These are phyloP conservation scores for Tetrapyrgos nigripes DNA, from an alignment of 1,284 basidiomycete species.

Conservation along the genomic window DNA sequence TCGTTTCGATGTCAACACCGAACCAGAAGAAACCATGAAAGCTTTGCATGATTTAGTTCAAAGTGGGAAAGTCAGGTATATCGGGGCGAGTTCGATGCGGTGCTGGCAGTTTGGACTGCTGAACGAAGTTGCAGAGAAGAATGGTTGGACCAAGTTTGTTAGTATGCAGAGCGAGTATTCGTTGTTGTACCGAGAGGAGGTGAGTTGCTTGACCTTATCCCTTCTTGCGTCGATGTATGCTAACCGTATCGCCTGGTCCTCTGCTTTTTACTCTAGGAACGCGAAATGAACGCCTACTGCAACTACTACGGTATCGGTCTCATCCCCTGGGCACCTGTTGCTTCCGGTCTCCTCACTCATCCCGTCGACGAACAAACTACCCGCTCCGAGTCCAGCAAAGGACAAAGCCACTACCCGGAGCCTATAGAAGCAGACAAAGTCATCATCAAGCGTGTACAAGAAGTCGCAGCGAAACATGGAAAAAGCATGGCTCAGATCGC, in stretches of 20 bases:
- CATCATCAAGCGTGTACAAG: constrained; percentile 49
- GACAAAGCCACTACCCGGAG: constrained; percentile 33
- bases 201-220: constrained; percentile 14
- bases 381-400: constrained; percentile 27
- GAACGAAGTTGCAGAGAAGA: constrained; percentile 36
- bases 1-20: constrained; percentile 39
- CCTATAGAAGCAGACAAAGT: constrained; percentile 34
- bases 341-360: constrained; percentile 45
- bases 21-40: constrained; percentile 50
- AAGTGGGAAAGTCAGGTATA: constrained; percentile 48
- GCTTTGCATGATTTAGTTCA: constrained; percentile 50
- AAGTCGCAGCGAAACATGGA: constrained; percentile 42
- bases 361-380: constrained; percentile 35
- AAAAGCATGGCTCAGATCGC: constrained; percentile 50
- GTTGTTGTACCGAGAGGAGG: constrained; percentile 14
- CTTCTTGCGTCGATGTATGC: constrained; percentile 17
- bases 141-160: constrained; percentile 15
- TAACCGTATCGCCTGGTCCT: no score
- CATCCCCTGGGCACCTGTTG: constrained; percentile 48
- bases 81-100: constrained; percentile 50
- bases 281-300: constrained; percentile 55
- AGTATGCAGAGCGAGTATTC: constrained; percentile 23
- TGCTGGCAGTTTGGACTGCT: constrained; percentile 42
- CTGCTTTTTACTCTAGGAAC: constrained; percentile 38
- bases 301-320: constrained; percentile 52